Evolutionary conservation across 345 rosid genomes (phyloP), one percentile per base, ranked within the genome.

Genomic region (Viola odorata): DNA sequence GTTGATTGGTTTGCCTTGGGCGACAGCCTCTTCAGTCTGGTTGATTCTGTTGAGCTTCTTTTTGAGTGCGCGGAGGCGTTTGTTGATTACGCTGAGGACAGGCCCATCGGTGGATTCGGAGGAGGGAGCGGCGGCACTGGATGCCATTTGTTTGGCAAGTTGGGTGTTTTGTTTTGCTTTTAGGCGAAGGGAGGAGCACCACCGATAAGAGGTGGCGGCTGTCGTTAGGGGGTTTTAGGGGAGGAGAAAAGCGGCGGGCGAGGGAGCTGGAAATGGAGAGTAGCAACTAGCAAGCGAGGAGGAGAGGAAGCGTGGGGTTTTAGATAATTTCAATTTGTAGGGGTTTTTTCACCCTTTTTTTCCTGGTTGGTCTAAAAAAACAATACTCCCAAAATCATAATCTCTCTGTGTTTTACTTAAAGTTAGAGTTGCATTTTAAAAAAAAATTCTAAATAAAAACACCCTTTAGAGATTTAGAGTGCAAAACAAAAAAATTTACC

Each of bases 31-130:
- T 61, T 95, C 99, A 96, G 85, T 84, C 64, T 82, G 97, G 58
- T 62, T 4, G 49, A 95, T 95, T 7, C 98, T 83, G 77, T 86
- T 95, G 69, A 38, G 41, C 52, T 95, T 95, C 84, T 95, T 91
- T 41, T 91, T 91, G 48, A 86, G 92, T 58, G 87, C 88, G 47
- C 99, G 95, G 75, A 91, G 75, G 56, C 98, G 99, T 66, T 95
- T 91, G 88, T 73, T 91, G 78, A 94, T 74, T 41, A 94, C 73
- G 75, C 65, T 79, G 55, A 91, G 76, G 58, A 94, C 95, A 3
- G 99, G 96, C 42, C 97, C 91, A 17, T 94, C 97, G 6, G 77
- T 59, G 39, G 55, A 17, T 45, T 77, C 83, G 17, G 87, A 72
- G 47, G 66, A 17, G 3, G 74, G 37, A 48, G 87, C 23, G 64